Conservation (phyloP, 2,329 filamentous ascomycete genomes). For the Aspergillus chevalieri region DNA sequence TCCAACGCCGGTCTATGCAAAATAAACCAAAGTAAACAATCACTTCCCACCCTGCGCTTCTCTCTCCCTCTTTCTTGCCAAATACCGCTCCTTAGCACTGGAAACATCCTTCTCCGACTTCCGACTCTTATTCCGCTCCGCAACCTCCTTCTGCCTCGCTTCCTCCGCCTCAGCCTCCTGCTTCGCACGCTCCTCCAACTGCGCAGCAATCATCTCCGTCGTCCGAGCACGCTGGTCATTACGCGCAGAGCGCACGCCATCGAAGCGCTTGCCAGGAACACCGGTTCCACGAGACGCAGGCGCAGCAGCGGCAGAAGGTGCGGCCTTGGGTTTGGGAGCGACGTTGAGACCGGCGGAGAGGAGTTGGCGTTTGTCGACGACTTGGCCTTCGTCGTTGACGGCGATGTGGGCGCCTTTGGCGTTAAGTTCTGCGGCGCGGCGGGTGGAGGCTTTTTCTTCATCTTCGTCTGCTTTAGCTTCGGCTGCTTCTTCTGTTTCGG, state of each 20-base stretch:
- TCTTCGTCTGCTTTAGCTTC: conserved; percentile 17
- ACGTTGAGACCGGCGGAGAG: conserved; percentile 58
- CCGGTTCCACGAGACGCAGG: conserved; percentile 11
- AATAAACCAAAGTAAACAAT: background rate
- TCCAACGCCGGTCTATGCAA: background rate
- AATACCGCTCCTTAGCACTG: conserved; percentile 56
- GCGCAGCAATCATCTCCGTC: conserved; percentile 54
- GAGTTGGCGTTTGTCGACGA: conserved; percentile 59
- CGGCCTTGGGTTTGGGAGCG: conserved; percentile 47
- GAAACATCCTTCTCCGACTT: conserved; percentile 54
- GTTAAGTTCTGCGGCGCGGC: conserved; percentile 52
- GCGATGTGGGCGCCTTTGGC: conserved; percentile 47
- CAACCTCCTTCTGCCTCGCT: conserved; percentile 47
- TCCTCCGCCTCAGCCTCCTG: conserved; percentile 53
- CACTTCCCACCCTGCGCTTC: conserved; percentile 26
- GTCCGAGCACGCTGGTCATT: conserved; percentile 48
- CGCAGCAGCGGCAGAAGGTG: conserved; percentile 12
- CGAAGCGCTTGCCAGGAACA: conserved; percentile 13
- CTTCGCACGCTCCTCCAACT: conserved; percentile 52
- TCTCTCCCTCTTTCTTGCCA: conserved; percentile 54
- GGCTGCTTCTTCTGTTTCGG: conserved; percentile 17
- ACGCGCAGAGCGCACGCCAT: conserved; percentile 14
- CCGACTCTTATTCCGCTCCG: conserved; percentile 52
- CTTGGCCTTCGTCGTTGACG: conserved; percentile 59
- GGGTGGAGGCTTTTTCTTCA: conserved; percentile 44